phyloP scores from a whole-genome alignment of 2,329 filamentous ascomycete genomes.

The Ophiostoma tasmaniense region DNA sequence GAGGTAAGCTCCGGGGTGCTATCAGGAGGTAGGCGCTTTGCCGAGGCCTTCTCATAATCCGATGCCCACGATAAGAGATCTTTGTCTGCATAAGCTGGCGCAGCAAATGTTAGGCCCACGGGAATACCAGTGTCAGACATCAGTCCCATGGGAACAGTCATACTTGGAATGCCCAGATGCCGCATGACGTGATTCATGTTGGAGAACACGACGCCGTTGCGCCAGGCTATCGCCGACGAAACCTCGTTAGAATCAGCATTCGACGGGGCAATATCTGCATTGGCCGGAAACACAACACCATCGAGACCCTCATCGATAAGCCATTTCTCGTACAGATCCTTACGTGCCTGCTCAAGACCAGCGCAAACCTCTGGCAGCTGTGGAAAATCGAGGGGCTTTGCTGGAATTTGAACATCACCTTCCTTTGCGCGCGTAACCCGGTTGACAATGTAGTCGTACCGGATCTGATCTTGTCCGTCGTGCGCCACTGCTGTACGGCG shows the following conservation, averaged over 20 bases:
- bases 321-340: background rate
- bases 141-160: slow-evolving; percentile 45
- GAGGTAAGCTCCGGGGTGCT: background rate
- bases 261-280: background rate
- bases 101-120: background rate
- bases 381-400: background rate
- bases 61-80: background rate
- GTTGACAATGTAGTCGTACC: background rate
- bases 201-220: slow-evolving; percentile 45
- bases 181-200: slow-evolving; percentile 46
- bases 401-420: background rate
- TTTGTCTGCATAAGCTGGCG: background rate
- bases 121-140: slow-evolving; percentile 23
- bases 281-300: background rate
- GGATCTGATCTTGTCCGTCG: background rate
- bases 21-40: background rate
- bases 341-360: background rate
- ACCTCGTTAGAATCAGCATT: background rate
- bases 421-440: background rate
- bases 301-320: background rate
- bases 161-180: slow-evolving; percentile 46
- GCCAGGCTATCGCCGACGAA: slow-evolving; percentile 26
- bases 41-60: background rate
- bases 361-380: background rate
- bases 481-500: background rate